phyloP scores from a whole-genome alignment of 2,329 filamentous ascomycete species.

The Fusarium veterinarium region DNA sequence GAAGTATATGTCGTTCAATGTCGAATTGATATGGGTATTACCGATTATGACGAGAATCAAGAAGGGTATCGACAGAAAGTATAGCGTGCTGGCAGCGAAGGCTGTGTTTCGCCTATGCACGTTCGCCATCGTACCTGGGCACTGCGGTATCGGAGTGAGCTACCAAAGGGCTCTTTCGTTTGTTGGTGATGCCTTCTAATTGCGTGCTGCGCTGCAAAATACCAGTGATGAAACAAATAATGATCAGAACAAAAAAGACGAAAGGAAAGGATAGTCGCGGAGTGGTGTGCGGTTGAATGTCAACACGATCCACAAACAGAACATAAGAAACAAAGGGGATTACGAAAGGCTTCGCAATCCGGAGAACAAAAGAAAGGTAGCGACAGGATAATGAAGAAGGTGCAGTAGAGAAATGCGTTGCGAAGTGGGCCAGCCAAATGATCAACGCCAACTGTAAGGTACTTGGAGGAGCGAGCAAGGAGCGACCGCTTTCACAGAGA shows the following conservation, averaged over 20 bases:
- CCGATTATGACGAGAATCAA: slow-evolving; percentile 83
- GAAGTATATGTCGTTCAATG: slow-evolving; percentile 81
- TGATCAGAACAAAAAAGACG: background rate
- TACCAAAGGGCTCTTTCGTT: slow-evolving; percentile 12
- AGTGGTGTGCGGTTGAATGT: background rate
- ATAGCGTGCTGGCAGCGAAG: slow-evolving; percentile 73
- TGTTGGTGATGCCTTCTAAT: slow-evolving; percentile 22
- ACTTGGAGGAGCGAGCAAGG: slow-evolving; percentile 2
- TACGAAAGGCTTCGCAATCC: slow-evolving; percentile 11
- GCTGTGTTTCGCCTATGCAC: slow-evolving; percentile 67
- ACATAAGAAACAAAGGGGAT: slow-evolving; percentile 14
- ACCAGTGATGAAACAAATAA: slow-evolving; percentile 12
- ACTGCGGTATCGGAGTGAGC: slow-evolving; percentile 5
- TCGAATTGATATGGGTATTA: slow-evolving; percentile 71
- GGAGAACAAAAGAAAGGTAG: slow-evolving; percentile 18
- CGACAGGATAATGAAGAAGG: slow-evolving; percentile 15
- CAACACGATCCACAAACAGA: slow-evolving; percentile 20
- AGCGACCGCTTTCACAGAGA: background rate
- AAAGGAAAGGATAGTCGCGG: background rate
- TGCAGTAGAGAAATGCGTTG: slow-evolving; percentile 16
- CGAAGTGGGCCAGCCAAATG: slow-evolving; percentile 23
- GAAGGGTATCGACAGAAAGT: slow-evolving; percentile 81
- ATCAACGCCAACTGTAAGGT: slow-evolving; percentile 12
- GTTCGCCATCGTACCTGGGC: slow-evolving; percentile 38
- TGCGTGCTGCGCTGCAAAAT: background rate